Base-by-base conservation (phyloP, 768 basidiomycete species). In the Russula sp. region DNA sequence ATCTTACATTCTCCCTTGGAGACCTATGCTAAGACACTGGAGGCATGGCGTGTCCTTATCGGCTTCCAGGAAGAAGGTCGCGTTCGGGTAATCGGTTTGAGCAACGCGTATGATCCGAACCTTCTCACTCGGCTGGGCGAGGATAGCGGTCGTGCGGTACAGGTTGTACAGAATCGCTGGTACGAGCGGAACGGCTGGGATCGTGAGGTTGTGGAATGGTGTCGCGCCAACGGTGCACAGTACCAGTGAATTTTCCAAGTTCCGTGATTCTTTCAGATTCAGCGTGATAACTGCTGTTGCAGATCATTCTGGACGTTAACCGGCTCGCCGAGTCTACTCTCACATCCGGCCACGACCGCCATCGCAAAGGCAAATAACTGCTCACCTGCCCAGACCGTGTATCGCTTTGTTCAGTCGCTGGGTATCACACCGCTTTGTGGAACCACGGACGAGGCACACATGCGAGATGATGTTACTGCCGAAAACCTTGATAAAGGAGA, bases 301-400 rank as follows among this genome's bases (percentile, higher is more conserved):
- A 91, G 90, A 69, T 91, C 90, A 18, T 93, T 94, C 74, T 93
- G 92, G 92, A 93, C 92, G 26, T 75, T 94, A 26, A 81, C 88
- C 1, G 88, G 90, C n/a, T 89, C 90, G 3, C 87, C 90, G 5
- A 76, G 71, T 18, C 76, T 92, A 10, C 76, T 92, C 5, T 59
- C 72, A 4, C 80, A 86, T 70, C 81, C 80, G 0, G 71, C 76
- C 2, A 70, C 88, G 5, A 67, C 73, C 20, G 67, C 75, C 4
- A 75, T 88, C 16, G 81, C 85, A 0, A 63, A 76, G 20, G 76
- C 74, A 26, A 76, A 82, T 28, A 73, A 76, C 1, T 79, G 84
- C 63, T 88, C 89, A 0, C 79, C 83, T 8, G 81, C 84, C 49
- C 90, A 92, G 71, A 80, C 80, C 0, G 72, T 91, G 9, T 93